These are phyloP conservation scores for Arthromyces matolae DNA, from an alignment of 768 basidiomycete genomes.

Conservation along the genomic window DNA sequence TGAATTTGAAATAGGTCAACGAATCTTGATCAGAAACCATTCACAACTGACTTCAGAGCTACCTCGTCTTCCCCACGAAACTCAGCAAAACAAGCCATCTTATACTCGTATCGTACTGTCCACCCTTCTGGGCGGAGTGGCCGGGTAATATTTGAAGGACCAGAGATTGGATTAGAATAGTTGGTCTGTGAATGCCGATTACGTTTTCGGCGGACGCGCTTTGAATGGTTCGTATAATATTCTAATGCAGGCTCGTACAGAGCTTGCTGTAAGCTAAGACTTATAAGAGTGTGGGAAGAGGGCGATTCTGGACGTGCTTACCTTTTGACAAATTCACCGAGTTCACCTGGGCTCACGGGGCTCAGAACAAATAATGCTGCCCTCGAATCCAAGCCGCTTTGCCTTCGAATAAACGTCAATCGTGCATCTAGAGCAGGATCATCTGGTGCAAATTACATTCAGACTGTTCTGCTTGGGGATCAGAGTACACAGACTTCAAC, in stretches of 20 bases:
- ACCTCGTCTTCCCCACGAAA: conserved; percentile 91
- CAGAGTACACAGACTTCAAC: no score
- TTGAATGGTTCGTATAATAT: conserved; percentile 90
- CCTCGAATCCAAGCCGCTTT: conserved; percentile 85
- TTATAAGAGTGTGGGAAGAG: not conserved
- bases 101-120: conserved; percentile 97
- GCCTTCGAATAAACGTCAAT: conserved; percentile 81
- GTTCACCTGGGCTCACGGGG: conserved; percentile 82
- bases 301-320: conserved; percentile 22
- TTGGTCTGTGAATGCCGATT: conserved; percentile 69
- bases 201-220: conserved; percentile 87
- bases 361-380: conserved; percentile 94
- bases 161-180: conserved; percentile 49
- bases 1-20: conserved; percentile 9
- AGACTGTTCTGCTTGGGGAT: no score
- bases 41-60: conserved; percentile 74
- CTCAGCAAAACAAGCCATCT: conserved; percentile 95
- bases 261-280: conserved; percentile 75
- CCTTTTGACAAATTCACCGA: conserved; percentile 88
- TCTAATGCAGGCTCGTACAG: conserved; percentile 87
- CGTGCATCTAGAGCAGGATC: conserved; percentile 80
- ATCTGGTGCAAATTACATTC: no score
- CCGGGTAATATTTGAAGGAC: conserved; percentile 40
- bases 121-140: conserved; percentile 84
- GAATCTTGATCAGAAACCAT: conserved; percentile 7